Evolutionary conservation across 148 eudicot species (phyloP), one percentile per base, ranked within the genome.

Genomic region (Rhododendron griersonianum): DNA sequence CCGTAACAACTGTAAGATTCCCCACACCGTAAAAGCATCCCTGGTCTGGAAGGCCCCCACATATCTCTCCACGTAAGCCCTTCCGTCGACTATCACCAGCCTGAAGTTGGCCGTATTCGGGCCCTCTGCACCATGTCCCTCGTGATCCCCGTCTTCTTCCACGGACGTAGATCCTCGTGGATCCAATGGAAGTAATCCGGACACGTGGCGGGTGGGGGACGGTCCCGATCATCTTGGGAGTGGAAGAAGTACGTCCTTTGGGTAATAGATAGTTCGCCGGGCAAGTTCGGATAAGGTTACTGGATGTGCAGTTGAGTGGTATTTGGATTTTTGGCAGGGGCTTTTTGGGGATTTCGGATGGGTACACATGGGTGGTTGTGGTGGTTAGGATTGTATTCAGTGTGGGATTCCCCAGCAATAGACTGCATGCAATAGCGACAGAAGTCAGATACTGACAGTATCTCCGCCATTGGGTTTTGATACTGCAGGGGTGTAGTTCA

Each of bases 121-220:
- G 94, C 98, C 63, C 87, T 92, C 81, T 88, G 89, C 81, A 95
- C 89, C 92, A 89, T 92, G 15, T 94, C 92, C 83, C 81, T 81
- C 45, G 94, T 95, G 71, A 95, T 91, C 7, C 98, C 98, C 0
- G 92, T 91, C 87, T 92, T 88, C 83, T 82, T 89, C 98, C 98
- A 95, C 30, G 98, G 98, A 88, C 82, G 74, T 65, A 95, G 89
- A 87, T 95, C 98, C 84, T 95, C 97, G 78, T 95, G 77, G 59
- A 95, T 94, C 95, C 95, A 94, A 21, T 93, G 95, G 81, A 95
- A 95, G 90, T 94, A 93, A 9, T 94, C 93, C 2, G 98, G 98
- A 69, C 98, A 95, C 16, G 87, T 67, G 1, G 90, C 76, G 79
- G 95, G 87, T 16, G 90, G 81, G 30, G 88, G 87, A 86, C 84